These are phyloP conservation scores for Leptosphaerulina australis DNA, from an alignment of 2,329 filamentous ascomycete genomes.

Conservation along the genomic window DNA sequence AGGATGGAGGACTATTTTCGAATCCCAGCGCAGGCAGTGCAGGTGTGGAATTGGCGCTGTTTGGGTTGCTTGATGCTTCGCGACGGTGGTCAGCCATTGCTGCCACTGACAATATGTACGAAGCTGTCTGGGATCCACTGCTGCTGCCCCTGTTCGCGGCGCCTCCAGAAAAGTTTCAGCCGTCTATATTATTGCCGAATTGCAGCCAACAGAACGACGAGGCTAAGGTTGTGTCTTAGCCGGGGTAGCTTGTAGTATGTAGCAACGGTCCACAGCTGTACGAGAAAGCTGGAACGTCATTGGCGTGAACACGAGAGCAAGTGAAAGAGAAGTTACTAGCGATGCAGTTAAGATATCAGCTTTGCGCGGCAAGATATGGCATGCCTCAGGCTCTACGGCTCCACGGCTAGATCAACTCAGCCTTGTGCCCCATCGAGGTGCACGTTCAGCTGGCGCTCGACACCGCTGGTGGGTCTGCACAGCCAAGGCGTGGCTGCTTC, in stretches of 20 bases:
- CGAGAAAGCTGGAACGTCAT: slow-evolving; percentile 8
- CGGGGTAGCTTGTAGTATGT: slow-evolving; percentile 9
- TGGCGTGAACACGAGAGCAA: not conserved
- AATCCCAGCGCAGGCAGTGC: slow-evolving; percentile 39
- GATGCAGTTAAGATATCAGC: not conserved
- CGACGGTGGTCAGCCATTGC: slow-evolving; percentile 41
- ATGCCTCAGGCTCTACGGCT: slow-evolving; percentile 8
- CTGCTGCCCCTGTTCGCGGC: slow-evolving; percentile 14
- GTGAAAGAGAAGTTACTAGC: not conserved
- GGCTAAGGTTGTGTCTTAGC: not conserved
- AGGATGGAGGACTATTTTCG: slow-evolving; percentile 28
- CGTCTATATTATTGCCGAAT: slow-evolving; percentile 10
- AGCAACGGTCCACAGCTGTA: not conserved
- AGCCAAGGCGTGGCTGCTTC: slow-evolving; percentile 6
- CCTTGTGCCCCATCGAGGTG: slow-evolving; percentile 5
- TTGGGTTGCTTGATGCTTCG: slow-evolving; percentile 36
- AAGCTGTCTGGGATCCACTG: slow-evolving; percentile 7
- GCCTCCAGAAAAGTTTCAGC: slow-evolving; percentile 12
- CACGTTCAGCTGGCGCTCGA: slow-evolving; percentile 11
- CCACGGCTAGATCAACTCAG: slow-evolving; percentile 11
- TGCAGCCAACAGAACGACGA: not conserved
- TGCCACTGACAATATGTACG: slow-evolving; percentile 9
- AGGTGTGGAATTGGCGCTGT: slow-evolving; percentile 34
- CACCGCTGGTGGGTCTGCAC: slow-evolving; percentile 5
- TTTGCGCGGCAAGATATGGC: not conserved